Base-by-base conservation (phyloP, 805 yeast genomes). In the Wickerhamomyces silvicola region DNA sequence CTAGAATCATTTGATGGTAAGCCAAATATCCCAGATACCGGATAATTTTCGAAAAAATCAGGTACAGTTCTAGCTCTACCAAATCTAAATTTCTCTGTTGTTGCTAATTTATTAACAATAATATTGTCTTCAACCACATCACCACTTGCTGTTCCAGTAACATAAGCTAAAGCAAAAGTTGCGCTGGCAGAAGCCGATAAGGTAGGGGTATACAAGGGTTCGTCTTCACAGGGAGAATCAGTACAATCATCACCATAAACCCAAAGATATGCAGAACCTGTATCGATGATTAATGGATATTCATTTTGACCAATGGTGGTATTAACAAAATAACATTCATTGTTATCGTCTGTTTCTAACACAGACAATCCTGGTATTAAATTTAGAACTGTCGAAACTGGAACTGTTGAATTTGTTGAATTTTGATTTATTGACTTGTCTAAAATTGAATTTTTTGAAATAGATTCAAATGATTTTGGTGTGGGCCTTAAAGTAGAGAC, bases 191-290 rank as follows among this genome's bases (percentile, higher is more conserved):
- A 28, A 42, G 56, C 14, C 4, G 33, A 20, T 4, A 26, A 24
- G 14, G 41, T 21, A 1, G 44, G 28, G 17, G 68, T 54, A 39
- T 56, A 62, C 4, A 60, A 37, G 6, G 45, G 38, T 19, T 57
- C 48, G 21, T 46, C 46, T 3, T 47, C 31, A 43, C 83, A 78
- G 1, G 72, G 60, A 8, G 42, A 37, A 31, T 63, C 63, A 2
- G 56, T 50, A 56, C 84, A 78, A 23, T 66, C 52, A 2, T 61
- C 50, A 29, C 72, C 75, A 48, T 74, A 76, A 4, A 78, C 63
- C 85, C 85, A 78, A 3, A 75, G 49, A 36, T 75, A 69, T 12
- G 77, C 75, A 18, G 81, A 73, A 6, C 81, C 84, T 0, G 85
- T 78, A 51, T 78, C 85, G 12, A 78, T 55, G 13, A 78, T 61